Evolutionary conservation across 768 basidiomycete species (phyloP), one percentile per base, ranked within the genome.

Genomic region (Ephemerocybe angulata): DNA sequence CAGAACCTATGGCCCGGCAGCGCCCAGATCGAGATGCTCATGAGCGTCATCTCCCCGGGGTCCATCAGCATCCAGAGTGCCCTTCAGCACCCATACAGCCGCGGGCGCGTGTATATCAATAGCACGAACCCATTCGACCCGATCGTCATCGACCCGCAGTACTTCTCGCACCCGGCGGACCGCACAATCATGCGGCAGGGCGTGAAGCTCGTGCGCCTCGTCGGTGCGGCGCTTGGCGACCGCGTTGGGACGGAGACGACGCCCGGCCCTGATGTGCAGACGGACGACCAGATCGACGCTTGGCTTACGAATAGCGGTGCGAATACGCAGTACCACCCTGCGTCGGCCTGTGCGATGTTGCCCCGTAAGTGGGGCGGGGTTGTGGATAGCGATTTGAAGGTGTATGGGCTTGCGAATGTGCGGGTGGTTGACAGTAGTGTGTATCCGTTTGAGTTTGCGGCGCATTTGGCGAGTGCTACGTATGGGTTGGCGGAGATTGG

Each of bases 121-220:
- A 79, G 80, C 1, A 72, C 76, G n/a, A 76, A 81, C 59, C 72
- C 83, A 0, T 89, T 89, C 67, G 79, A 82, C 50, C 65, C 71
- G 19, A 81, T 85, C 3, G 61, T 77, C 35, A 85, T 89, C 63
- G 83, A 89, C 67, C 87, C 87, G 4, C 68, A 78, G 55, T 88
- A 87, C 68, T 77, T 84, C 46, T 73, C 79, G n/a, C 47, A 50
- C n/a, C 52, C 29, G n/a, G 25, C 54, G 74, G 82, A 85, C 61
- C 50, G 74, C 25, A 58, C 63, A 7, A 70, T 82, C 33, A 67
- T 85, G 53, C 77, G 84, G 33, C 79, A 84, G 65, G 85, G 82
- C 30, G 67, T 85, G 46, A 83, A 82, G 65, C 75, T 88, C 52
- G 82, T 79, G 24, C 78, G 86, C 27, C 75, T 62, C 52, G 59